These are phyloP conservation scores for Coniella lustricola DNA, from an alignment of 2,329 filamentous ascomycete genomes.

Conservation along the genomic window DNA sequence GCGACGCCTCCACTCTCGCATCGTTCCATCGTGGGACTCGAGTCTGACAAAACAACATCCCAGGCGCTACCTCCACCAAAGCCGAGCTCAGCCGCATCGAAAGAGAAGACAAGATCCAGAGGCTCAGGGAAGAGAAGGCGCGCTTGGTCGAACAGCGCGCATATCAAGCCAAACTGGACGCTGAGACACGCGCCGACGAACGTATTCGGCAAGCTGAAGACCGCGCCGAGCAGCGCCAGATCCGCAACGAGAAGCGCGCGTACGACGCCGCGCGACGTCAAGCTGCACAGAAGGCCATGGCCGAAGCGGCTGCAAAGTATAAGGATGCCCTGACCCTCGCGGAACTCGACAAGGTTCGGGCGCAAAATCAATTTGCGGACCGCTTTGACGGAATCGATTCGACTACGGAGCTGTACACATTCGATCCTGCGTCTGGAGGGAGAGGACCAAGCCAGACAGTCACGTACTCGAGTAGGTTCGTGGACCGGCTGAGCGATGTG, in stretches of 20 bases:
- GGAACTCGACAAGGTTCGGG: background rate
- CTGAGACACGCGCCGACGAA: background rate
- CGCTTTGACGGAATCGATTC: background rate
- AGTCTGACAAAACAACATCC: too few species aligned
- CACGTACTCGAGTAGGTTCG: background rate
- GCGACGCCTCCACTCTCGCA: too few species aligned
- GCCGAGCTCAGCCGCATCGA: background rate
- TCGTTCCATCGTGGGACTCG: too few species aligned
- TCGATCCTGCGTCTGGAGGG: background rate
- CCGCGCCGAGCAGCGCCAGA: background rate
- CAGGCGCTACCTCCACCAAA: background rate
- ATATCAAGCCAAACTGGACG: background rate
- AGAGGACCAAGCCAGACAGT: background rate
- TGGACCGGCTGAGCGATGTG: background rate
- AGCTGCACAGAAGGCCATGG: background rate
- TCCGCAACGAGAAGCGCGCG: background rate
- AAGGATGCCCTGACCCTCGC: background rate
- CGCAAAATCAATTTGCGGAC: background rate
- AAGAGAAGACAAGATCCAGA: background rate
- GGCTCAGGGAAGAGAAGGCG: background rate
- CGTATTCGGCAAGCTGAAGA: background rate
- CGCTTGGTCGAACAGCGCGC: background rate
- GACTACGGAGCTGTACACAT: background rate
- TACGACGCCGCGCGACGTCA: background rate
- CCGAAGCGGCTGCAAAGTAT: background rate